Conservation (phyloP, 164 flowering plant genomes). For the Tetracentron sinense region DNA sequence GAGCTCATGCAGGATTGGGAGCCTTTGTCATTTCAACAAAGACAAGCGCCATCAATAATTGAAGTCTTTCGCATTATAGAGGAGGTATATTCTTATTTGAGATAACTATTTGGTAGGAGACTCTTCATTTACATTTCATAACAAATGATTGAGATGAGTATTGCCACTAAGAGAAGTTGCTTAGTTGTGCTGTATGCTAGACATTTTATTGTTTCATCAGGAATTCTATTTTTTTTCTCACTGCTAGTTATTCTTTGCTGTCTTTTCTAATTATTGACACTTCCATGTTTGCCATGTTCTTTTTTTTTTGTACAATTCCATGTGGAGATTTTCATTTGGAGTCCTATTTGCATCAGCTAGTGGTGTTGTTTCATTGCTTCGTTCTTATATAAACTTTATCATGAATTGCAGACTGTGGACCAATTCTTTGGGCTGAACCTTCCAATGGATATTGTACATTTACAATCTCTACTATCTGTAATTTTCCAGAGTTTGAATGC, state of each 20-base stretch:
- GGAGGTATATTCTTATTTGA: constrained; percentile 42
- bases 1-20: constrained; percentile 66
- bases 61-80: constrained; percentile 87
- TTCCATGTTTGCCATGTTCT: neutral
- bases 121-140: neutral
- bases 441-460: constrained; percentile 65
- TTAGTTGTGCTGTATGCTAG: neutral
- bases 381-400: neutral
- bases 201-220: neutral
- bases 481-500: constrained; percentile 65
- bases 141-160: neutral
- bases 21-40: constrained; percentile 75
- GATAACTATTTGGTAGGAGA: neutral
- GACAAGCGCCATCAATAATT: constrained; percentile 66
- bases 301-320: neutral
- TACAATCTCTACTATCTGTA: constrained; percentile 68
- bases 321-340: neutral
- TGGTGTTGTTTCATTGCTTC: constrained; percentile 4
- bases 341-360: neutral
- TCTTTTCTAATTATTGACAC: neutral
- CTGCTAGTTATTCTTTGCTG: neutral
- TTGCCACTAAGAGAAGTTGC: neutral
- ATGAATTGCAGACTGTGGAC: constrained; percentile 67
- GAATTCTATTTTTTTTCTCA: neutral
- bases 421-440: constrained; percentile 70